Evolutionary conservation across 164 flowering plant genomes (phyloP).

Genomic region (Nelumbo lutea): DNA sequence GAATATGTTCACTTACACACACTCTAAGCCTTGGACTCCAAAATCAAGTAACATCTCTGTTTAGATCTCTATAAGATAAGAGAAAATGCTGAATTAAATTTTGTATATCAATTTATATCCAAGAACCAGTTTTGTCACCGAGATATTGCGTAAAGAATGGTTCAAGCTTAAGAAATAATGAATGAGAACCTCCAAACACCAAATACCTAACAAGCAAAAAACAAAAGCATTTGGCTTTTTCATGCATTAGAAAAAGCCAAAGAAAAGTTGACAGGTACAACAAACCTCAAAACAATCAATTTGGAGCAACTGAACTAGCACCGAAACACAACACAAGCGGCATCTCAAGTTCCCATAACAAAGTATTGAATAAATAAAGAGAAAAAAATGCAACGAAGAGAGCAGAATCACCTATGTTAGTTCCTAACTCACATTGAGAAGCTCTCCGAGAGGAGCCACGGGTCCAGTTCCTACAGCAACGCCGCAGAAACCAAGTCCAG

Average conservation of each 20-base stretch:
- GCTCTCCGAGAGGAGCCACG: conserved; percentile 60
- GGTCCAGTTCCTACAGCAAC: conserved; percentile 56
- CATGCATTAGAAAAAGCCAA: too few species aligned
- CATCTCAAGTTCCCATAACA: not conserved
- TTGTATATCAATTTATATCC: too few species aligned
- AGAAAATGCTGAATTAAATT: too few species aligned
- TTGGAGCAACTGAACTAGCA: too few species aligned
- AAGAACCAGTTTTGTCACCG: not conserved
- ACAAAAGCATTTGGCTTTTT: too few species aligned
- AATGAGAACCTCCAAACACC: not conserved
- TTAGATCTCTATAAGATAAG: too few species aligned
- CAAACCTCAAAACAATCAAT: too few species aligned
- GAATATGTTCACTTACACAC: too few species aligned
- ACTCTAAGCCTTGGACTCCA: too few species aligned
- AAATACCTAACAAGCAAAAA: not conserved
- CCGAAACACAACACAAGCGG: not conserved
- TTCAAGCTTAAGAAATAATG: not conserved
- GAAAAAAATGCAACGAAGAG: not conserved
- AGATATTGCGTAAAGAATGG: not conserved
- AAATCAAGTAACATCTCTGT: too few species aligned
- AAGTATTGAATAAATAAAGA: not conserved
- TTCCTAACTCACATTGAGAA: conserved; percentile 60
- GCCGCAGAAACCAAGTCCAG: conserved; percentile 87
- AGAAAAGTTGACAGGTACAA: too few species aligned
- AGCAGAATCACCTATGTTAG: not conserved